Evolutionary conservation across 75 land plant genomes (phyloP).

Genomic region (Adiantum capillusveneris): DNA sequence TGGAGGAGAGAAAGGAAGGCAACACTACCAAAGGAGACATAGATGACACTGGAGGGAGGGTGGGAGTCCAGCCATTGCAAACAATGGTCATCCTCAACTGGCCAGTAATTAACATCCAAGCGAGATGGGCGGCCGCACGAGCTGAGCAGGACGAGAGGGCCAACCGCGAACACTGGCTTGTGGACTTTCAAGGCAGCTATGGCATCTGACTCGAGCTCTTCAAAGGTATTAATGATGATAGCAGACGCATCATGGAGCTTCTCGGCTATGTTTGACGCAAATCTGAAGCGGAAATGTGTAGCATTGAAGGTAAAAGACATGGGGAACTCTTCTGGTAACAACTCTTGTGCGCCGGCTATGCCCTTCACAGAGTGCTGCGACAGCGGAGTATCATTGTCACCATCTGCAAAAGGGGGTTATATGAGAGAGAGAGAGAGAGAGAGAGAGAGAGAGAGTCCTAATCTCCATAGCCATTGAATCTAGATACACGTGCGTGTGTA

Average conservation of each 20-base stretch:
- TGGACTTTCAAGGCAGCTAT: too few relatives aligned
- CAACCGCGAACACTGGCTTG: slow-evolving; percentile 21
- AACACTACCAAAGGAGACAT: slow-evolving; percentile 54
- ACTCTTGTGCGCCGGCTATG: slow-evolving; percentile 32
- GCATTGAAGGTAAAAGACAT: slow-evolving; percentile 16
- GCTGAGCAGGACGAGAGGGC: slow-evolving; percentile 22
- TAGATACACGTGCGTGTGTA: too few relatives aligned
- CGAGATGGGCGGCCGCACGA: neutral
- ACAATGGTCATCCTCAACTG: slow-evolving; percentile 20
- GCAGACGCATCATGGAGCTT: slow-evolving; percentile 12
- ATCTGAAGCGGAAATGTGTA: slow-evolving; percentile 14
- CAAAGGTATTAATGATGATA: slow-evolving; percentile 43
- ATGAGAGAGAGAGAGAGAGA: too few relatives aligned
- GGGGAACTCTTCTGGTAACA: slow-evolving; percentile 37
- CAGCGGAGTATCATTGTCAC: slow-evolving; percentile 10
- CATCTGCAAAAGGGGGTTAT: too few relatives aligned
- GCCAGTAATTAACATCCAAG: slow-evolving; percentile 10
- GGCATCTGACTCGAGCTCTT: slow-evolving; percentile 16
- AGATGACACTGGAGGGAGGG: slow-evolving; percentile 37
- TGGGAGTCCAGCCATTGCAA: slow-evolving; percentile 49
- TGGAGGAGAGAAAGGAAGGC: slow-evolving; percentile 19
- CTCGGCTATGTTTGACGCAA: neutral
- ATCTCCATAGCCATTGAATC: too few relatives aligned
- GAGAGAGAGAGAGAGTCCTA: too few relatives aligned
- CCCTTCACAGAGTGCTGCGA: slow-evolving; percentile 10